Base-by-base conservation (phyloP, 2,329 filamentous ascomycete genomes). In the Dothidotthia symphoricarpi region DNA sequence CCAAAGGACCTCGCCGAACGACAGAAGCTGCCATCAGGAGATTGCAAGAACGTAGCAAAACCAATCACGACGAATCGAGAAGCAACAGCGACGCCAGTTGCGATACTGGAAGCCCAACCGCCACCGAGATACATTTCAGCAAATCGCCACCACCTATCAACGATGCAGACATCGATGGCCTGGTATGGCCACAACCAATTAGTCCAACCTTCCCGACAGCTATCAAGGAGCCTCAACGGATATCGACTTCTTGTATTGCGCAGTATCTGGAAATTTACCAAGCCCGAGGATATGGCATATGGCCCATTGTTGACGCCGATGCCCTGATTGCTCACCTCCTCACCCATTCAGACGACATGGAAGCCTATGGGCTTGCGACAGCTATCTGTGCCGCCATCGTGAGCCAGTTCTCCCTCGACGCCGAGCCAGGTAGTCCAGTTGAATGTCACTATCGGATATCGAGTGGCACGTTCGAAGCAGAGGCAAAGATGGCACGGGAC, bases 231-330 rank as follows among this genome's bases (percentile, higher is more conserved):
- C 54, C 56, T 3, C 49, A 57, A 14, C 47, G 57, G 13, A 61
- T 65, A 34, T 62, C 61, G 11, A 61, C 50, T 6, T 58, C 61
- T 10, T 59, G 53, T 25, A 55, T 65, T 15, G 56, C 60, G 4
- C 56, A 59, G 13, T 63, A 65, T 34, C 41, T 65, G 15, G 61
- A 65, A 12, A 45, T 61, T 19, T 65, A 59, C 32, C 57, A 59
- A 11, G 38, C 42, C 7, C 51, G 61, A 8, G 61, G 60, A 2
- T 63, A 65, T 28, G 48, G 57, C 1, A 64, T 64, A 22, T 65
- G 61, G 61, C 61, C 61, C 22, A 61, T 65, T 2, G 59, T 63
- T 12, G 59, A 65, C 36, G 57, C 57, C 2, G 59, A 64, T 31
- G 41, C 49, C 6, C 39, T 65, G n/a, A 51, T 58, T 16, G 61